Conservation (phyloP, 75 land plant species). For the Pinus tabuliformis region DNA sequence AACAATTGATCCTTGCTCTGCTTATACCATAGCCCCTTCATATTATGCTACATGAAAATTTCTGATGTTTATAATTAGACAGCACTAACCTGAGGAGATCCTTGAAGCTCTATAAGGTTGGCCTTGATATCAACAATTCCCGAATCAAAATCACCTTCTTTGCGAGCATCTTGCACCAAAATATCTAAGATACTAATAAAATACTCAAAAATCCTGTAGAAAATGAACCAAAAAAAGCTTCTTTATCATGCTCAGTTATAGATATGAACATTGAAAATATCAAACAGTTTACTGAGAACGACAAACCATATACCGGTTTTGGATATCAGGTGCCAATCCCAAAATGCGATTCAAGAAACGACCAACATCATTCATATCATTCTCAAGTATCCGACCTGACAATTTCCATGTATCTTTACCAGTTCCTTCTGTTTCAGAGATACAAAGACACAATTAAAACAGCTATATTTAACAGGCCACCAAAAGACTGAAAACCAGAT, state of each 20-base stretch:
- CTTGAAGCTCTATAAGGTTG: constrained; percentile 61
- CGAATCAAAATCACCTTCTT: constrained; percentile 89
- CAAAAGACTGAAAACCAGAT: no score
- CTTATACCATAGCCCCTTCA: not conserved
- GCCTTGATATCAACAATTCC: constrained; percentile 96
- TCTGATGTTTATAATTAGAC: not conserved
- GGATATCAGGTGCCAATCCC: constrained; percentile 88
- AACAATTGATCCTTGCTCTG: not conserved
- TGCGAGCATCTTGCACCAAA: constrained; percentile 74
- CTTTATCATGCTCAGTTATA: not conserved
- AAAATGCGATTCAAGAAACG: constrained; percentile 89
- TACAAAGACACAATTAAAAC: no score
- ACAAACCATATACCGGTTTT: constrained; percentile 54
- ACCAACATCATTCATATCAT: constrained; percentile 92
- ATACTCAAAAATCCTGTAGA: constrained; percentile 85
- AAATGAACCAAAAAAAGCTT: not conserved
- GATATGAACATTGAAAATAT: not conserved
- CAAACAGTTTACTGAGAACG: not conserved
- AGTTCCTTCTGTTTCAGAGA: not conserved
- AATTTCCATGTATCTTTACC: constrained; percentile 23
- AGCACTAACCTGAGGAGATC: constrained; percentile 63
- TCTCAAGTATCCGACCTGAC: constrained; percentile 85
- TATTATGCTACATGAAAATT: not conserved
- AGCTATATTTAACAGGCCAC: no score
- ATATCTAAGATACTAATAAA: constrained; percentile 83